Evolutionary conservation across 148 eudicot genomes (phyloP), one percentile per base, ranked within the genome.

Genomic region (Chenopodium berlandieri): DNA sequence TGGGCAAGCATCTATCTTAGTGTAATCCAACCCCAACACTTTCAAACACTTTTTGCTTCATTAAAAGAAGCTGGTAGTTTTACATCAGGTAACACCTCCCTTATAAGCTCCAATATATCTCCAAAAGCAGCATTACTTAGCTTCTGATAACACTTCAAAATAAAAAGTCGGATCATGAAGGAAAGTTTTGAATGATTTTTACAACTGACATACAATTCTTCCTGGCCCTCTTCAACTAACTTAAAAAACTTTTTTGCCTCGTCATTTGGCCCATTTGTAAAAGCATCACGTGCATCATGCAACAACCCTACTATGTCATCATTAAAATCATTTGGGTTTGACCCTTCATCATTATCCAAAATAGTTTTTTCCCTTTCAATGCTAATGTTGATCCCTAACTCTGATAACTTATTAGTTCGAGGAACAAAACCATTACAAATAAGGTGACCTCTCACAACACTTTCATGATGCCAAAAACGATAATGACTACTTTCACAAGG

Each of bases 171-270:
- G 4, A 73, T 73, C 6, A 47, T 73, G 11, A 73, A 73, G 20
- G 52, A 40, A 46, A 44, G 75, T 47, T 46, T 73, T 14, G 27
- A 73, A 73, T 9, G 30, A 1, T 44, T 73, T 6, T 73, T 40
- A 56, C 75, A 73, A 0, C 75, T 32, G 0, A 58, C 58, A 40
- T 20, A 47, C 13, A 73, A 19, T 40, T 73, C 31, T 20, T 73
- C 50, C 22, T 46, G 14, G 17, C 73, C 46, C 11, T 70, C 73
- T 70, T 70, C 3, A 11, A 70, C 37, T 70, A 70, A 70, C 73
- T 70, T 70, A 5, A 30, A 70, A 30, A 70, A 70, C 32, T 70
- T 32, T 70, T 70, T 34, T 25, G 47, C 73, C 73, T 30, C 73
- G 22, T 70, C 73, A 30, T 34, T 34, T 7, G 47, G 73, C 37